These are phyloP conservation scores for Pseudoscleropodium purum DNA, from an alignment of 225 moss, liverwort and hornwort genomes.

Conservation along the genomic window DNA sequence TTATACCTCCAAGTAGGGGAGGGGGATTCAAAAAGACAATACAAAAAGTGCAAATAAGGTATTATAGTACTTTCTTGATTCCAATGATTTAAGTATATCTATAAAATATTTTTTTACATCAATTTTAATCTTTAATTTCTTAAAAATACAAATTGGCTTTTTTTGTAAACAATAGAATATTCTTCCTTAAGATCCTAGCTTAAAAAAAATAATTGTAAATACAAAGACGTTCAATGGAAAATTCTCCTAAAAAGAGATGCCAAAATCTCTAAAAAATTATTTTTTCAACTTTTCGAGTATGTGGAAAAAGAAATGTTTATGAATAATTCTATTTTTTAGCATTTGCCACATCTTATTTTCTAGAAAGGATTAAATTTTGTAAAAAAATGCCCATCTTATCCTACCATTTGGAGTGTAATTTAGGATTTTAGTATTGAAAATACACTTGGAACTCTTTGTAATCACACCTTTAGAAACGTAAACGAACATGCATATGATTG, in stretches of 20 bases:
- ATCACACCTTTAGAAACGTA: not conserved
- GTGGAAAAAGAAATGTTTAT: rapidly evolving
- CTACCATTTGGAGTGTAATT: not conserved
- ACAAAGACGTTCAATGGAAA: rapidly evolving
- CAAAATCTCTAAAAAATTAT: rapidly evolving
- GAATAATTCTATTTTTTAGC: rapidly evolving
- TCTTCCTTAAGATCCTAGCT: not conserved
- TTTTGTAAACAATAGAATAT: not conserved
- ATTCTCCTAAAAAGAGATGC: not conserved
- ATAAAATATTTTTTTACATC: not conserved
- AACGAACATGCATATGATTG: not conserved
- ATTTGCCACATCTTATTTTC: not conserved
- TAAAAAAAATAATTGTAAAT: not conserved
- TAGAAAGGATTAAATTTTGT: not conserved
- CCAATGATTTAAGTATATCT: not conserved
- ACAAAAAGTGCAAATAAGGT: not conserved
- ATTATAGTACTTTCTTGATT: not conserved
- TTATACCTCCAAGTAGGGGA: too few species aligned
- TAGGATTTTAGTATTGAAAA: not conserved
- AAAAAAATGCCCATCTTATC: not conserved
- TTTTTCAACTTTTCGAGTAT: not conserved
- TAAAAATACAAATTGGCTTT: not conserved
- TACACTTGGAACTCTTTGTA: not conserved
- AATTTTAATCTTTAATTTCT: not conserved
- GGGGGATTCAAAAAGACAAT: too few species aligned